These are phyloP conservation scores for Staphylotrichum tortipilum DNA, from an alignment of 495 filamentous ascomycete species.

Conservation along the genomic window DNA sequence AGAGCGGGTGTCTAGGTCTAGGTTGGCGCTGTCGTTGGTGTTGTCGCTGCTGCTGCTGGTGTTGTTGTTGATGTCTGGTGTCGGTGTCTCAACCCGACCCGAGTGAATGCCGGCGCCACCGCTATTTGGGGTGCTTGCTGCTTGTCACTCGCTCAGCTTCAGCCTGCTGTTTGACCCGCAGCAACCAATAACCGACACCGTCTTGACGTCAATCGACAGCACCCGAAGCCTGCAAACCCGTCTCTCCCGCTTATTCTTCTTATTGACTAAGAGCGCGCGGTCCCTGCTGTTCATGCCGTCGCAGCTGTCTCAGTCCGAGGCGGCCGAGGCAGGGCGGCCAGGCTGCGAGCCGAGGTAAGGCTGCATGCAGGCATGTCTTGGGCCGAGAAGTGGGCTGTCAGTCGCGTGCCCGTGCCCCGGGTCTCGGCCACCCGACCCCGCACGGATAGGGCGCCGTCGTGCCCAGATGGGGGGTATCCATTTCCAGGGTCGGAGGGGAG, in stretches of 20 bases:
- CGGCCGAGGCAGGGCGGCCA: constrained; percentile 8
- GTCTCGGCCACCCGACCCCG: neutral
- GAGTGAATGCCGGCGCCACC: too few species aligned
- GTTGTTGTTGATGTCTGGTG: neutral
- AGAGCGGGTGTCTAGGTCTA: too few species aligned
- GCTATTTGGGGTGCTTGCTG: too few species aligned
- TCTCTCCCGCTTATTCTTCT: neutral
- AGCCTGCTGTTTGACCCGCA: constrained; percentile 6
- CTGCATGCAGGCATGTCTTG: constrained; percentile 11
- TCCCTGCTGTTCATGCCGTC: neutral
- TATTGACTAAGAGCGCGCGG: too few species aligned
- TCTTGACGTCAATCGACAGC: constrained; percentile 1
- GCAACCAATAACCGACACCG: constrained; percentile 9
- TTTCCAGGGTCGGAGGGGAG: too few species aligned
- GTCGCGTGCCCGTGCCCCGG: neutral
- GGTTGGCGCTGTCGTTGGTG: too few species aligned
- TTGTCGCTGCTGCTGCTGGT: neutral
- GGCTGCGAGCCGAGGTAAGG: constrained; percentile 12
- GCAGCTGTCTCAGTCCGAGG: neutral
- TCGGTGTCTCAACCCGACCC: constrained; percentile 6
- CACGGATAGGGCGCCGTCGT: too few species aligned
- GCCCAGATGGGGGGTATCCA: too few species aligned
- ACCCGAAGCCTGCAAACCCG: neutral
- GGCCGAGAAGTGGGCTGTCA: neutral
- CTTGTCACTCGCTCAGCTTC: too few species aligned